A percentile compares a stretch with the other conserved stretches of the same genome.
Evolutionary conservation across 2,329 filamentous ascomycete genomes (phyloP).

Genomic region (Cordyceps pruinosa): DNA sequence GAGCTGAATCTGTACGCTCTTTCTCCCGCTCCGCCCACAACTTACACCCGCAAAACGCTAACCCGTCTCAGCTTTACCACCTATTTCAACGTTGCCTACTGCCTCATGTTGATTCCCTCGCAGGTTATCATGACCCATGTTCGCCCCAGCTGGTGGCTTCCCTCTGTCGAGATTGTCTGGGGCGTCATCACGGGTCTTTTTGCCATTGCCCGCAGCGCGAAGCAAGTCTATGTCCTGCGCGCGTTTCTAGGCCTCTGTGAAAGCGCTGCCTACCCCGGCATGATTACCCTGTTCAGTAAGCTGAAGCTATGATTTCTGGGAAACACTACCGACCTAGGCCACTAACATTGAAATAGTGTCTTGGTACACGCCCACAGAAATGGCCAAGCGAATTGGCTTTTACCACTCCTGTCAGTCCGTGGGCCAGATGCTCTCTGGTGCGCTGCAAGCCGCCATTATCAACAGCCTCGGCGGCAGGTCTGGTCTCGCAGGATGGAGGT

Average conservation of each 20-base stretch:
- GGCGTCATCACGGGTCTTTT: conserved; percentile 22
- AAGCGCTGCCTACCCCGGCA: conserved; percentile 30
- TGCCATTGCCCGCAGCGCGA: conserved; percentile 28
- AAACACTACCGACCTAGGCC: not conserved
- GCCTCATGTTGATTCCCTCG: conserved; percentile 36
- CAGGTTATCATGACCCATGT: conserved; percentile 33
- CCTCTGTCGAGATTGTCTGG: conserved; percentile 27
- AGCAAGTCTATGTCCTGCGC: conserved; percentile 29
- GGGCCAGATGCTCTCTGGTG: conserved; percentile 37
- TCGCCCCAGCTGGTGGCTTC: conserved; percentile 32
- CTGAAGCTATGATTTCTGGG: not conserved
- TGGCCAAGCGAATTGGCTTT: conserved; percentile 34
- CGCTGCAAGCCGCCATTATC: conserved; percentile 36
- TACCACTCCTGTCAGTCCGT: conserved; percentile 34
- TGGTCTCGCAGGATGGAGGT: conserved; percentile 36
- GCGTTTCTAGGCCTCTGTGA: conserved; percentile 35
- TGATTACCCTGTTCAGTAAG: conserved; percentile 28
- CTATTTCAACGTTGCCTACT: conserved; percentile 53
- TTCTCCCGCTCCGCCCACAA: no score
- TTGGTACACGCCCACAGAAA: conserved; percentile 35
- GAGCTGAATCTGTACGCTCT: conserved; percentile 14
- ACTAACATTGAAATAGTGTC: conserved; percentile 19
- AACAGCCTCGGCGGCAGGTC: conserved; percentile 29
- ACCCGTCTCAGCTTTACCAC: conserved; percentile 25
- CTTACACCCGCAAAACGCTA: not conserved